Evolutionary conservation across 1,139 yeast species (phyloP).

Genomic region (Tardiomyces depauwii): DNA sequence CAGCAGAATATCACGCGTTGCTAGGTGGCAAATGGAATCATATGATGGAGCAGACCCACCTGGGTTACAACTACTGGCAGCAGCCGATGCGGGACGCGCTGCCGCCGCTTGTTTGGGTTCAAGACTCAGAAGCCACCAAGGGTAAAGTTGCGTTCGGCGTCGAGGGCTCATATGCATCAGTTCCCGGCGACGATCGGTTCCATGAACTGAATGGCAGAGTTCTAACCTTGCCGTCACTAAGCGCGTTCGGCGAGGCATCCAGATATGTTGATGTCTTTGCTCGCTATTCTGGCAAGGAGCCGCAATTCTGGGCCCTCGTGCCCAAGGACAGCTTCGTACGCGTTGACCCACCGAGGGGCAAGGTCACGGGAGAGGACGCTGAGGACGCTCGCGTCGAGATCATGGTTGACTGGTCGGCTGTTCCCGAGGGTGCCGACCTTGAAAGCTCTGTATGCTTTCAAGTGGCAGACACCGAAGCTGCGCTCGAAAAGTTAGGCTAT

Average conservation of each 20-base stretch:
- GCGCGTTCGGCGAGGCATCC: slow-evolving; percentile 5
- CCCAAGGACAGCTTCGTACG: background rate
- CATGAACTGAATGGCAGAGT: slow-evolving; percentile 7
- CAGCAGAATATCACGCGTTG: slow-evolving; percentile 8
- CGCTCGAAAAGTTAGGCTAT: background rate
- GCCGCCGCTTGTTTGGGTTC: slow-evolving; percentile 9
- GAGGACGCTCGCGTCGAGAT: slow-evolving; percentile 5
- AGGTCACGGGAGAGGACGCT: slow-evolving; percentile 4
- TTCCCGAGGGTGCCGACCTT: background rate
- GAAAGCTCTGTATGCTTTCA: background rate
- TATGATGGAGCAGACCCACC: slow-evolving; percentile 13
- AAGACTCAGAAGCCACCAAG: slow-evolving; percentile 5
- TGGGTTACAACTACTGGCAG: slow-evolving; percentile 12
- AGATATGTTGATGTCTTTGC: background rate
- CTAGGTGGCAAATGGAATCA: slow-evolving; percentile 14
- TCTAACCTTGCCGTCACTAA: slow-evolving; percentile 6
- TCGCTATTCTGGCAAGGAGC: background rate
- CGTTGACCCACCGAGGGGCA: slow-evolving; percentile 6
- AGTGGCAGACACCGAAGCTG: background rate
- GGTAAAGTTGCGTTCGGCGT: slow-evolving; percentile 9
- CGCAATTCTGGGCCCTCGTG: background rate
- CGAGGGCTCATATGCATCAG: slow-evolving; percentile 8
- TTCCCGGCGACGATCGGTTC: slow-evolving; percentile 11
- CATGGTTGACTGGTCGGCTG: slow-evolving; percentile 5
- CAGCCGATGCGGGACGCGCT: slow-evolving; percentile 11